These are phyloP conservation scores for Hypoxylon trugodes DNA, from an alignment of 495 filamentous ascomycete species.

Conservation along the genomic window DNA sequence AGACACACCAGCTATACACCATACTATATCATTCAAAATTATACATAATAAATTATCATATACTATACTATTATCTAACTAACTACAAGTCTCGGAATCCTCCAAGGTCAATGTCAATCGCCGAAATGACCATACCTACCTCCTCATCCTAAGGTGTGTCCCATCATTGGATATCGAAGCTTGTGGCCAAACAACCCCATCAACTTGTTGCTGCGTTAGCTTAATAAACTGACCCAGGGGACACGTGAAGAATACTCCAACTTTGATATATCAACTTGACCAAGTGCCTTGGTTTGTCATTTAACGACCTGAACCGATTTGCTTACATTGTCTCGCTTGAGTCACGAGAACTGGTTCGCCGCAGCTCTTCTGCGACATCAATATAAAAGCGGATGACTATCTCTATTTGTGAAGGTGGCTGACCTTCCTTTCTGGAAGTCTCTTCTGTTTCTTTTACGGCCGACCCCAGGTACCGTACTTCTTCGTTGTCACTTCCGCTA, in stretches of 20 bases:
- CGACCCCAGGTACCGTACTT: slow-evolving; percentile 41
- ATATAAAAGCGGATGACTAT: slow-evolving; percentile 41
- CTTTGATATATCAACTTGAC: slow-evolving; percentile 29
- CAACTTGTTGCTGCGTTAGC: slow-evolving; percentile 16
- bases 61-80: slow-evolving; percentile 10
- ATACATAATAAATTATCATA: slow-evolving; percentile 10
- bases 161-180: slow-evolving; percentile 15
- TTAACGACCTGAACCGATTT: slow-evolving; percentile 36
- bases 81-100: slow-evolving; percentile 1
- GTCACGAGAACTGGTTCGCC: slow-evolving; percentile 45
- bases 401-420: slow-evolving; percentile 40
- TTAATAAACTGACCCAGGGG: slow-evolving; percentile 8
- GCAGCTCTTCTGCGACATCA: slow-evolving; percentile 42
- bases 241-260: slow-evolving; percentile 38
- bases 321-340: slow-evolving; percentile 35
- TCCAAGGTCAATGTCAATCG: slow-evolving; percentile 18
- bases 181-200: slow-evolving; percentile 22
- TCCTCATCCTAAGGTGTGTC: slow-evolving; percentile 15
- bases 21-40: slow-evolving; percentile 12
- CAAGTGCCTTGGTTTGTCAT: slow-evolving; percentile 32
- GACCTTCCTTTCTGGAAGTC: slow-evolving; percentile 49
- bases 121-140: slow-evolving; percentile 35
- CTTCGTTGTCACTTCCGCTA: slow-evolving; percentile 28
- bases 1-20: neutral
- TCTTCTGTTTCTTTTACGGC: slow-evolving; percentile 37